Evolutionary conservation across 495 filamentous ascomycete genomes (phyloP).

Genomic region (Melanomma pulvis-pyrius): DNA sequence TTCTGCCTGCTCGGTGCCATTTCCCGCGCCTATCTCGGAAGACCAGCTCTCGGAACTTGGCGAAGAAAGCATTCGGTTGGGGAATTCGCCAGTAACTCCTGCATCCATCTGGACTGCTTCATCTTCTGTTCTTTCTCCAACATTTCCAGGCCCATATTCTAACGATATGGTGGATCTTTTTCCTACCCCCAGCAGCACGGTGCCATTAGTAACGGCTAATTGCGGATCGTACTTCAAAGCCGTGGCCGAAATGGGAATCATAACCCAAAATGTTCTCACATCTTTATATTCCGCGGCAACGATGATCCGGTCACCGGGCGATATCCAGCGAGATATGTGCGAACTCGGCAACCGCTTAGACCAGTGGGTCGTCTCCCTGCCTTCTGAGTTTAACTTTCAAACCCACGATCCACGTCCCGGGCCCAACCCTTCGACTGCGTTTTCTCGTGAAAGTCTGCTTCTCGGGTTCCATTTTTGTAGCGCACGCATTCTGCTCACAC

Average conservation of each 20-base stretch:
- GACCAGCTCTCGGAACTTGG: constrained; percentile 48
- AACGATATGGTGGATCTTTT: not conserved
- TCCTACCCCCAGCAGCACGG: not conserved
- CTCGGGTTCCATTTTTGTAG: constrained; percentile 9
- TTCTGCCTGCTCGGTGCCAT: constrained; percentile 56
- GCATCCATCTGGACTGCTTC: not conserved
- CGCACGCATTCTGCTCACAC: constrained; percentile 20
- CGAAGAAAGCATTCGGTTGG: not conserved
- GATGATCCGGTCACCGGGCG: not conserved
- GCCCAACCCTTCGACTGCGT: not conserved
- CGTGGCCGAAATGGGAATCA: constrained; percentile 8
- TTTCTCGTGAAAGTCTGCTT: constrained; percentile 5
- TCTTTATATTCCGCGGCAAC: constrained; percentile 23
- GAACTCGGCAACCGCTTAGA: constrained; percentile 6
- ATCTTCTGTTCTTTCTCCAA: not conserved
- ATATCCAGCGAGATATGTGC: constrained; percentile 11
- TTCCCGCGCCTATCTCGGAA: constrained; percentile 61
- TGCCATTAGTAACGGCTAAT: constrained; percentile 1
- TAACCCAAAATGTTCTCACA: constrained; percentile 20
- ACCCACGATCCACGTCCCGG: not conserved
- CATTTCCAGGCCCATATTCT: not conserved
- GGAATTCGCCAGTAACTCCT: not conserved
- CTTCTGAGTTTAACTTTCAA: constrained; percentile 13
- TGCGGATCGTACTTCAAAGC: constrained; percentile 17
- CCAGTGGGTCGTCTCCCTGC: constrained; percentile 10